Percentiles rank a stretch among this genome's conserved stretches.
These are phyloP conservation scores for Pilobolus umbonatus DNA, from an alignment of 192 early-diverging fungal species.

Conservation along the genomic window DNA sequence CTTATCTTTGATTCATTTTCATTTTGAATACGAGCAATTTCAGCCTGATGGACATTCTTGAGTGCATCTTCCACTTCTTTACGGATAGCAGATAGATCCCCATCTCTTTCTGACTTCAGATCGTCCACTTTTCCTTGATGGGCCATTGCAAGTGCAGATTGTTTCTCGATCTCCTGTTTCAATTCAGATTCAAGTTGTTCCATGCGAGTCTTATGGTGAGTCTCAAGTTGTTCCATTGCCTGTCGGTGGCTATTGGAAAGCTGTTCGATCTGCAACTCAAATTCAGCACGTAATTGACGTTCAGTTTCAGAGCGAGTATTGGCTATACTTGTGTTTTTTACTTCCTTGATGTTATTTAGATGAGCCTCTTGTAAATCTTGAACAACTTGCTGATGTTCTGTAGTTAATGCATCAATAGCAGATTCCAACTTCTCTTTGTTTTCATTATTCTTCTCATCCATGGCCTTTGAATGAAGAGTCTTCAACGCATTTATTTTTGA, in stretches of 20 bases:
- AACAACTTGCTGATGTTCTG: conserved; percentile 1
- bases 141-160: conserved; percentile 2
- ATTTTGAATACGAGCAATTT: not conserved
- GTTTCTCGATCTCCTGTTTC: conserved; percentile 9
- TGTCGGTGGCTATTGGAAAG: conserved; percentile 12
- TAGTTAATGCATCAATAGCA: not conserved
- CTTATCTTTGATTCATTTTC: conserved; percentile 19
- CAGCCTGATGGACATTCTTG: conserved; percentile 13
- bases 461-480: not conserved
- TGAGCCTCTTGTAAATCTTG: not conserved
- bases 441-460: not conserved
- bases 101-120: conserved; percentile 1
- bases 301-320: conserved; percentile 15
- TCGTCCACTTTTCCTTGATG: conserved; percentile 10
- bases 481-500: conserved; percentile 4
- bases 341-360: conserved; percentile 3
- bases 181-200: conserved; percentile 17
- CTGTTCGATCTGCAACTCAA: conserved; percentile 20
- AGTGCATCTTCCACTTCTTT: conserved; percentile 18
- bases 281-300: conserved; percentile 21
- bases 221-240: conserved; percentile 24
- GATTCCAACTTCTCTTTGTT: not conserved
- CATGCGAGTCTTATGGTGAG: conserved; percentile 11
- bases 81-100: conserved; percentile 9
- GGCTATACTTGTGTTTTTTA: not conserved